Evolutionary conservation across 495 filamentous ascomycete species (phyloP).

Genomic region (Penicillium daleae): DNA sequence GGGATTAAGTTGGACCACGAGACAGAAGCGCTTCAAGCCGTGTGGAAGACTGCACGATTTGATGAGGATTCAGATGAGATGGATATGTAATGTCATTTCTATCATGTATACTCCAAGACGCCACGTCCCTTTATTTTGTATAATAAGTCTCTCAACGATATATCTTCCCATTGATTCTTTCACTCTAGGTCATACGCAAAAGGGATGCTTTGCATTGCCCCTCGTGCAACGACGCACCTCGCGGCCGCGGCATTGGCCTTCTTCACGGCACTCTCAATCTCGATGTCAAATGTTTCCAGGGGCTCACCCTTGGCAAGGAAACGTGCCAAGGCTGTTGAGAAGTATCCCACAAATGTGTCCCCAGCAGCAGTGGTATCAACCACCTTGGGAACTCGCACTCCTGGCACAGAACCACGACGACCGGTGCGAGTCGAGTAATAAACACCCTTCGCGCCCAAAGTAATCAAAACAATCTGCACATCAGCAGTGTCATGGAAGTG

Average conservation of each 20-base stretch:
- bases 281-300: slow-evolving; percentile 23
- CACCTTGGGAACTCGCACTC: slow-evolving; percentile 62
- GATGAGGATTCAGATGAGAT: slow-evolving; percentile 28
- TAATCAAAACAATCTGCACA: slow-evolving; percentile 72
- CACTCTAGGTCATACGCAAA: slow-evolving; percentile 32
- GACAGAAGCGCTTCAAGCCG: slow-evolving; percentile 16
- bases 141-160: not conserved
- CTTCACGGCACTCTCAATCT: slow-evolving; percentile 24
- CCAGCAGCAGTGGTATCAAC: slow-evolving; percentile 88
- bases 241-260: slow-evolving; percentile 32
- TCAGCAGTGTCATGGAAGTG: slow-evolving; percentile 58
- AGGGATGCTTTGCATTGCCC: slow-evolving; percentile 33
- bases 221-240: slow-evolving; percentile 25
- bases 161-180: not conserved
- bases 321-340: slow-evolving; percentile 25
- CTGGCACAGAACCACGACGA: slow-evolving; percentile 43
- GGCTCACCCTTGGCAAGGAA: slow-evolving; percentile 22
- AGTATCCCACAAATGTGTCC: slow-evolving; percentile 75
- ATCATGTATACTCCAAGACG: slow-evolving; percentile 13
- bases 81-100: slow-evolving; percentile 18
- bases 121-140: not conserved
- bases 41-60: slow-evolving; percentile 29
- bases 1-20: slow-evolving; percentile 30
- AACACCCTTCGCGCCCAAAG: slow-evolving; percentile 71
- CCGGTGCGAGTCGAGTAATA: slow-evolving; percentile 46